A percentile compares a stretch with the other conserved stretches of the same genome.
Conservation (phyloP, 108 stramenopile species). For the Skeletonema marinoi region DNA sequence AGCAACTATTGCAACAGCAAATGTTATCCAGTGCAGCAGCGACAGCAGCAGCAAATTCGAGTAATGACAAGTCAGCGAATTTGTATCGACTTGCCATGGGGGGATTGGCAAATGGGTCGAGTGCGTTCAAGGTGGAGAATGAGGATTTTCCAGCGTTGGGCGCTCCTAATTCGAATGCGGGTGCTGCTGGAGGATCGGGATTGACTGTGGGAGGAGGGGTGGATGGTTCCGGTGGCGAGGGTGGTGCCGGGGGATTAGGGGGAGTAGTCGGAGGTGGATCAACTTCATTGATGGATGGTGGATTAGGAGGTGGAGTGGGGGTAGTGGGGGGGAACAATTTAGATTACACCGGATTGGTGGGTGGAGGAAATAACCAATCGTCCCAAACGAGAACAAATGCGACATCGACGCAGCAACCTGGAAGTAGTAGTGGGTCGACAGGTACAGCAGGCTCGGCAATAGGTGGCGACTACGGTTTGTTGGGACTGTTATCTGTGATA, state of each 20-base stretch:
- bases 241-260: constrained; percentile 21
- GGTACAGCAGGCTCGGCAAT: constrained; percentile 70
- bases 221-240: constrained; percentile 21
- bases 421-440: constrained; percentile 40
- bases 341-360: constrained; percentile 51
- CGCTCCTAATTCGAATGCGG: constrained; percentile 8
- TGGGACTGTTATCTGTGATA: constrained; percentile 93
- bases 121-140: constrained; percentile 80
- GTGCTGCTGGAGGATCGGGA: neutral
- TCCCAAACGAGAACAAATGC: constrained; percentile 31
- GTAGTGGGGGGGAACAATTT: constrained; percentile 32
- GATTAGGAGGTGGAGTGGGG: constrained; percentile 23
- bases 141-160: constrained; percentile 84
- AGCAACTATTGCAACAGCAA: constrained; percentile 68
- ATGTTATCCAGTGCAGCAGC: constrained; percentile 53
- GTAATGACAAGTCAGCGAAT: constrained; percentile 51
- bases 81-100: constrained; percentile 83
- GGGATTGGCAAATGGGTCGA: constrained; percentile 54
- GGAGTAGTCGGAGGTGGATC: constrained; percentile 29
- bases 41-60: constrained; percentile 8
- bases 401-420: constrained; percentile 34
- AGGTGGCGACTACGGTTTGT: constrained; percentile 90
- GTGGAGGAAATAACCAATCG: constrained; percentile 20
- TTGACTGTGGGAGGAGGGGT: neutral
- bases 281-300: constrained; percentile 15